Conservation (phyloP, 306 rosid species). For the Trifolium fragiferum region DNA sequence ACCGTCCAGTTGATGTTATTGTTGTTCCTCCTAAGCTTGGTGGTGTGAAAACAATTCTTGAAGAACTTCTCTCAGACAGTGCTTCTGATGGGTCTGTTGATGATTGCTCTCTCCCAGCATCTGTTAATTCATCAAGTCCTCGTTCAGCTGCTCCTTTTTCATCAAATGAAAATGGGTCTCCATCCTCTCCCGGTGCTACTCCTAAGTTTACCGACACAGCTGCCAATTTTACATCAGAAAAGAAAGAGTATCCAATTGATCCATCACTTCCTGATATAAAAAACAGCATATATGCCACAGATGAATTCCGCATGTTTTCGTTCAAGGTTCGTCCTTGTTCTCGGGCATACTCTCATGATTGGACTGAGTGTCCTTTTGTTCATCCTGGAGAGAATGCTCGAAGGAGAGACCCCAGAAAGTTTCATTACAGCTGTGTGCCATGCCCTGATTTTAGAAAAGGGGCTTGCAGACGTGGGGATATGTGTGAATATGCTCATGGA, state of each 20-base stretch:
- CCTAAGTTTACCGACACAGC: constrained; percentile 54
- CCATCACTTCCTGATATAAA: constrained; percentile 93
- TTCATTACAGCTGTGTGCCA: constrained; percentile 92
- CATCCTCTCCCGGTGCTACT: constrained; percentile 55
- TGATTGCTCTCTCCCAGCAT: constrained; percentile 47
- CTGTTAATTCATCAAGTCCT: constrained; percentile 53
- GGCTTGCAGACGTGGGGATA: constrained; percentile 84
- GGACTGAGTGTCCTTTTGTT: constrained; percentile 97
- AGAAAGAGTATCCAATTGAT: constrained; percentile 85
- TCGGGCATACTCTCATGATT: constrained; percentile 91
- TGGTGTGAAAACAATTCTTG: constrained; percentile 51
- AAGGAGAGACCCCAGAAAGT: constrained; percentile 89
- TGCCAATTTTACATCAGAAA: constrained; percentile 57
- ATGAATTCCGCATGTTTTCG: constrained; percentile 92
- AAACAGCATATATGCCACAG: constrained; percentile 87
- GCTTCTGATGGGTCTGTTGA: constrained; percentile 53
- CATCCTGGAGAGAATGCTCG: constrained; percentile 98
- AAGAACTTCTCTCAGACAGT: constrained; percentile 58
- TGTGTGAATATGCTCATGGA: constrained; percentile 98
- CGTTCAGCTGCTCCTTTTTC: constrained; percentile 56
- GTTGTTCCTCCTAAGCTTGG: constrained; percentile 67
- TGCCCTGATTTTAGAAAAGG: constrained; percentile 95
- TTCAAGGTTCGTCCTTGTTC: constrained; percentile 96
- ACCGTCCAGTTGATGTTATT: constrained; percentile 76
- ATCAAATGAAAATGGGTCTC: constrained; percentile 59